Percentiles rank a stretch among this genome's conserved stretches.
Conservation (phyloP, 352 stramenopile genomes). For the Phytophthora pistaciae region DNA sequence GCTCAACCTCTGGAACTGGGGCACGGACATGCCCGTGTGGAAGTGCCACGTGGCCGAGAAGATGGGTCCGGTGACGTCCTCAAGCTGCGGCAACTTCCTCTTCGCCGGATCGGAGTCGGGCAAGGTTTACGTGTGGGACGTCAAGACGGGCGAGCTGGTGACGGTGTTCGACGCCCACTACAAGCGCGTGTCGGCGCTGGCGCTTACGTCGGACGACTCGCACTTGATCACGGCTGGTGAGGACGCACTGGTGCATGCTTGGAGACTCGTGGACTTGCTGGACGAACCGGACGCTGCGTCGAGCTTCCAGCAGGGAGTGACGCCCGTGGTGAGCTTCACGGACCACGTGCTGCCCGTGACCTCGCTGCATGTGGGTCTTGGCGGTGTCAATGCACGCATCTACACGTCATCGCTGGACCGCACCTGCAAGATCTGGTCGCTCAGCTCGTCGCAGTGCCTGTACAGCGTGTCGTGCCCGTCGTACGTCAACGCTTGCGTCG, state of each 20-base stretch:
- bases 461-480: slow-evolving; percentile 78
- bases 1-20: slow-evolving; percentile 70
- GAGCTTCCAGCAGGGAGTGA: slow-evolving; percentile 66
- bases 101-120: slow-evolving; percentile 78
- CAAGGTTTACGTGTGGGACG: slow-evolving; percentile 89
- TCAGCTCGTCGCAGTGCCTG: slow-evolving; percentile 62
- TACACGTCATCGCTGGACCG: slow-evolving; percentile 83
- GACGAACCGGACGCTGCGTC: slow-evolving; percentile 64
- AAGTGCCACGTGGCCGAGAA: slow-evolving; percentile 85
- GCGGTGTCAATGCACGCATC: slow-evolving; percentile 72
- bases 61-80: slow-evolving; percentile 67
- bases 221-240: slow-evolving; percentile 84
- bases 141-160: slow-evolving; percentile 83
- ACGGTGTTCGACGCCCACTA: slow-evolving; percentile 89
- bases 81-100: slow-evolving; percentile 77
- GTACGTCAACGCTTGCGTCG: slow-evolving; percentile 68
- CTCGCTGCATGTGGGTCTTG: slow-evolving; percentile 70
- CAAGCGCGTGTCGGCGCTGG: slow-evolving; percentile 80
- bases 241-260: slow-evolving; percentile 85
- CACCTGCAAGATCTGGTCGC: slow-evolving; percentile 81
- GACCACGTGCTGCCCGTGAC: slow-evolving; percentile 83
- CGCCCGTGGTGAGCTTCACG: slow-evolving; percentile 74
- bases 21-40: slow-evolving; percentile 72
- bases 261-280: slow-evolving; percentile 76
- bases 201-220: slow-evolving; percentile 77